Evolutionary conservation across 1,284 basidiomycete species (phyloP).

Genomic region (Naganishia albida): DNA sequence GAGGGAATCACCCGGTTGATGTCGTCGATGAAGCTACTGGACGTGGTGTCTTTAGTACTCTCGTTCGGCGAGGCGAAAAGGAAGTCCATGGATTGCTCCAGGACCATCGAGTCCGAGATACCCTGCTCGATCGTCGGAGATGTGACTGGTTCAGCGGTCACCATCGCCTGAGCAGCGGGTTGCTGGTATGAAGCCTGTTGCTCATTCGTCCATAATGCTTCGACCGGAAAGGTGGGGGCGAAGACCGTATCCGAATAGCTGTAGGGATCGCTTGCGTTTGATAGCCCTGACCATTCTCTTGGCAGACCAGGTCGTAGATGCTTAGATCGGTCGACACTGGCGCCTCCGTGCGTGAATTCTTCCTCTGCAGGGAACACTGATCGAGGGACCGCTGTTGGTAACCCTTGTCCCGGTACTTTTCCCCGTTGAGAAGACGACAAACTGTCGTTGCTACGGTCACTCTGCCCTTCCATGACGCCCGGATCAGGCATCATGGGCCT

Average conservation of each 20-base stretch:
- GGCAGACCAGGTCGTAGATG: constrained; percentile 5
- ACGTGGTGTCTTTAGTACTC: neutral
- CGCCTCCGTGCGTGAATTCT: too few species aligned
- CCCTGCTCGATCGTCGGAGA: neutral
- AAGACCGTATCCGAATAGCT: neutral
- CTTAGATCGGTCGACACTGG: neutral
- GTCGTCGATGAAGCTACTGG: neutral
- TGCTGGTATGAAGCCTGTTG: neutral
- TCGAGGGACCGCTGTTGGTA: neutral
- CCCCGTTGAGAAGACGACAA: neutral
- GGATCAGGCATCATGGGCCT: neutral
- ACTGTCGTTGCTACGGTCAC: neutral
- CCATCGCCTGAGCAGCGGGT: neutral
- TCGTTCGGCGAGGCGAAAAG: neutral
- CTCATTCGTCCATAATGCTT: neutral
- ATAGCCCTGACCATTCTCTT: constrained; percentile 4
- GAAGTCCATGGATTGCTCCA: neutral
- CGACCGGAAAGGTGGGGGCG: neutral
- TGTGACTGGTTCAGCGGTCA: neutral
- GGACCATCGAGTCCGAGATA: neutral
- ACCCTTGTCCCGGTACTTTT: neutral
- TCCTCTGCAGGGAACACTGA: too few species aligned
- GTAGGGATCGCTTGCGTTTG: constrained; percentile 1
- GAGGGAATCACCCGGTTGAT: neutral
- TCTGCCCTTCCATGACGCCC: too few species aligned